Evolutionary conservation across 2,329 filamentous ascomycete species (phyloP).

Genomic region (Xylariomycetidae sp.): DNA sequence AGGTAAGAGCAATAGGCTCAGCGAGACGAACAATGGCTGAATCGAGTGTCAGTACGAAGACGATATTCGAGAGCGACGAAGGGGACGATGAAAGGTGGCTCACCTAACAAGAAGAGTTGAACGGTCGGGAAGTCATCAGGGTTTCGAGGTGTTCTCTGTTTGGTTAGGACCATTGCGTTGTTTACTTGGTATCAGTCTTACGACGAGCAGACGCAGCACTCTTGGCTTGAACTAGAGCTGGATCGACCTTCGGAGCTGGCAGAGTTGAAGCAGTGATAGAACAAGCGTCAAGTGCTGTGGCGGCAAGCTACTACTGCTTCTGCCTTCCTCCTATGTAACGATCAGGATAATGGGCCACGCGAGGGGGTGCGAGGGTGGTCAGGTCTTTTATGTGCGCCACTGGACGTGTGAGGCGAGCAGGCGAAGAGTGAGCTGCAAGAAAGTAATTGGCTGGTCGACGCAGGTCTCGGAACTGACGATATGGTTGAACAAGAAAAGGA

Average conservation of each 20-base stretch:
- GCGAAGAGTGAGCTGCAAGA: too few relatives aligned
- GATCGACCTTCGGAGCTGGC: too few relatives aligned
- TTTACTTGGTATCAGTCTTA: constrained; percentile 37
- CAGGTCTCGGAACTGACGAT: too few relatives aligned
- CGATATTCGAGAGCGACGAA: neutral
- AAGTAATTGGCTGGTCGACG: too few relatives aligned
- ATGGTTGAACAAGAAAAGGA: too few relatives aligned
- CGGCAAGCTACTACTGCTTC: too few relatives aligned
- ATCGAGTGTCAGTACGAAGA: constrained; percentile 4
- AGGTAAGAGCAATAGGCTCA: constrained; percentile 88
- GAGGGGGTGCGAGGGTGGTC: too few relatives aligned
- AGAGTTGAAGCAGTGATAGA: constrained; percentile 11
- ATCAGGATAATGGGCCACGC: too few relatives aligned
- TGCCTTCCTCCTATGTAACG: neutral
- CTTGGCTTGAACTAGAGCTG: constrained; percentile 15
- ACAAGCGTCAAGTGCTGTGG: too few relatives aligned
- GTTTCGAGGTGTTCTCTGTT: constrained; percentile 49
- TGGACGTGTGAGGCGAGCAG: too few relatives aligned
- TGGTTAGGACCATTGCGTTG: constrained; percentile 49
- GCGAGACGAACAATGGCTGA: constrained; percentile 86
- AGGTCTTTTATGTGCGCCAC: too few relatives aligned
- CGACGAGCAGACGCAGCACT: constrained; percentile 38
- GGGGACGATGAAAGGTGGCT: constrained; percentile 27
- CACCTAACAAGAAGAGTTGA: constrained; percentile 83
- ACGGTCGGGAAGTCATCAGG: constrained; percentile 73